Evolutionary conservation across 306 rosid genomes (phyloP).

Genomic region (Cucumis hystrix): DNA sequence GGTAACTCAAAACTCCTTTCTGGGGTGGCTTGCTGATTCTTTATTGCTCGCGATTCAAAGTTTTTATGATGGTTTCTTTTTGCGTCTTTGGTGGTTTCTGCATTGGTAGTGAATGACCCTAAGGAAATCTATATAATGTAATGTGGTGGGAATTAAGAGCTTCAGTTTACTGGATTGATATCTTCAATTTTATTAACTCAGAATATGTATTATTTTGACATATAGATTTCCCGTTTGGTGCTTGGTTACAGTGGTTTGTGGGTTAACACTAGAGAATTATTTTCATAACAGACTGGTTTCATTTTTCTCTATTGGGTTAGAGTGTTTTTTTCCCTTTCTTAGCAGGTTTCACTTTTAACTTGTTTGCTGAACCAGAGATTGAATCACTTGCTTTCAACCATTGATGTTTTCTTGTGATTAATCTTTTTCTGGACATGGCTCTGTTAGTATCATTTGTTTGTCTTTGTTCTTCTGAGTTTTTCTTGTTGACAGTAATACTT

Average conservation of each 20-base stretch:
- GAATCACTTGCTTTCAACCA: not conserved
- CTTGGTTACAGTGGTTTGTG: not conserved
- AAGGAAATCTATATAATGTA: not conserved
- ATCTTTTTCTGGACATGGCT: not conserved
- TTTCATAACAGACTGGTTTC: not conserved
- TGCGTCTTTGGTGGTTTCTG: not conserved
- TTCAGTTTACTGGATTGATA: not conserved
- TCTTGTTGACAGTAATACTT: not conserved
- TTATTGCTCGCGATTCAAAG: not conserved
- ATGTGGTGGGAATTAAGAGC: not conserved
- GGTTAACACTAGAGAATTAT: not conserved
- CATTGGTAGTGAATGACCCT: not conserved
- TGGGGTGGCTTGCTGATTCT: not conserved
- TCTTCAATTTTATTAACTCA: not conserved
- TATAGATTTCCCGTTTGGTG: not conserved
- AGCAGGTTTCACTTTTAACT: not conserved
- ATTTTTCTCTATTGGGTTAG: not conserved
- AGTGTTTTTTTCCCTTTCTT: not conserved
- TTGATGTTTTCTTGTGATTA: not conserved
- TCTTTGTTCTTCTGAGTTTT: not conserved
- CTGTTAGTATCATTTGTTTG: not conserved
- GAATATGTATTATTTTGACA: not conserved
- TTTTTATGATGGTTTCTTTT: not conserved
- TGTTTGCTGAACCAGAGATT: not conserved
- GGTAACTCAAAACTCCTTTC: conserved; percentile 19